Base-by-base conservation (phyloP, 1,284 basidiomycete species). In the Austroboletus novae-zelandiae region DNA sequence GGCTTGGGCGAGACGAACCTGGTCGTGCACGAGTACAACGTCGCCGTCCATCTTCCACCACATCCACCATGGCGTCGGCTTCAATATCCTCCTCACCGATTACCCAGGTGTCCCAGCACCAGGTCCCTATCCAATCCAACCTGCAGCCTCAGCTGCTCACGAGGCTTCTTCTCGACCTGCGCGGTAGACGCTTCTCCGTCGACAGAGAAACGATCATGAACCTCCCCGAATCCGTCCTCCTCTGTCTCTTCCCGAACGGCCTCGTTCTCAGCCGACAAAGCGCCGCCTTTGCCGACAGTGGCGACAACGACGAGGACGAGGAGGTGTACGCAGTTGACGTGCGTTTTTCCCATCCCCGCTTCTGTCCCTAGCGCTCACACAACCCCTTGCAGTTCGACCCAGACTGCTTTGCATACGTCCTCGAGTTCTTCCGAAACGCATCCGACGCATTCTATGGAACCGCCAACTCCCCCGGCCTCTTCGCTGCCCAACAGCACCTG, bases 171-270 rank as follows among this genome's bases (percentile, higher is more conserved):
- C 86, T 99, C 60, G 96, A 98, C 72, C 78, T 99, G 45, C 86
- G 96, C 57, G 94, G 94, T 53, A 80, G 77, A 59, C 86, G 94
- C 59, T 97, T 98, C 74, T 87, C 91, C 51, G 94, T 99, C 50
- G 97, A 99, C 74, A 82, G 97, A 60, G 96, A 98, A 73, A 94
- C 91, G 30, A 89, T 99, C 69, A 98, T 99, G 94, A 94, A 96
- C 69, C 77, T 99, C 30, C 96, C 96, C 9, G 96, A 99, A 80
- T 94, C 91, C 25, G 93, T 99, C 42, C 76, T 99, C 52, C 78
- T 99, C 43, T 98, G 96, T 69, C 79, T 99, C 50, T 99, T 99
- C 67, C 96, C 96, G 13, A 98, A 99, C 65, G 96, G 97, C 10
- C 84, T 99, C 57, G 92, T 98, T 43, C 80, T 99, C 51, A 92